Conservation (phyloP, 140 eudicot genomes). For the Bidens hawaiensis region DNA sequence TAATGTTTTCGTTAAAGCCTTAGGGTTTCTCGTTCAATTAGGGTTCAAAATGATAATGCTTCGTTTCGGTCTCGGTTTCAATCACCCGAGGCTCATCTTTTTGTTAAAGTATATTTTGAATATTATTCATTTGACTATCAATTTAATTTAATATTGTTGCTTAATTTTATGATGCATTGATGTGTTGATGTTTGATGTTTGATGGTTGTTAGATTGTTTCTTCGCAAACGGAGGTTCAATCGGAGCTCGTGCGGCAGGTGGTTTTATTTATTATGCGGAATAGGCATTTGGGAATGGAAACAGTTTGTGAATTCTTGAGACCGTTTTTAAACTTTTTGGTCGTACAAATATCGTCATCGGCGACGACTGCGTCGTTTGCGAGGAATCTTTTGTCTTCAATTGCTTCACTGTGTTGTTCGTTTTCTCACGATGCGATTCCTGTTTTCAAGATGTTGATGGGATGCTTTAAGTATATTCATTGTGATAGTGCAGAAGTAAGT, state of each 20-base stretch:
- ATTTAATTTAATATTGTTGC: too few species aligned
- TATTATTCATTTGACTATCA: not conserved
- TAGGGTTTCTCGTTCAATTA: conserved; percentile 56
- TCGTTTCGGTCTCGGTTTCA: conserved; percentile 32
- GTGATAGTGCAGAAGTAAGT: conserved; percentile 74
- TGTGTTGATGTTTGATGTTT: conserved; percentile 12
- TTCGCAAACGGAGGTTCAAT: conserved; percentile 61
- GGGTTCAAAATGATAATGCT: conserved; percentile 32
- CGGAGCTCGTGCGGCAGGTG: conserved; percentile 73
- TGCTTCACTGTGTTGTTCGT: conserved; percentile 66
- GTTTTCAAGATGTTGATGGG: conserved; percentile 56
- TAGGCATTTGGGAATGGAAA: conserved; percentile 53
- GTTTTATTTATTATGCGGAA: conserved; percentile 50
- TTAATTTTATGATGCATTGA: conserved; percentile 4
- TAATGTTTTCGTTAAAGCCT: conserved; percentile 51
- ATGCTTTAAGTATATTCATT: conserved; percentile 40
- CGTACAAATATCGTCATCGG: conserved; percentile 40
- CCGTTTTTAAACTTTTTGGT: conserved; percentile 59
- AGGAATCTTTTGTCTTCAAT: conserved; percentile 57
- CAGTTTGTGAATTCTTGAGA: conserved; percentile 66
- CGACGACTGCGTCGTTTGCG: conserved; percentile 31
- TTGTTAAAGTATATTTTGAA: conserved; percentile 53
- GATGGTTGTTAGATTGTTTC: conserved; percentile 54
- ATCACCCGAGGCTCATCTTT: conserved; percentile 60
- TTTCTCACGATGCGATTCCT: conserved; percentile 58